Evolutionary conservation across 1,284 basidiomycete species (phyloP).

Genomic region (Golubevia pallescens): DNA sequence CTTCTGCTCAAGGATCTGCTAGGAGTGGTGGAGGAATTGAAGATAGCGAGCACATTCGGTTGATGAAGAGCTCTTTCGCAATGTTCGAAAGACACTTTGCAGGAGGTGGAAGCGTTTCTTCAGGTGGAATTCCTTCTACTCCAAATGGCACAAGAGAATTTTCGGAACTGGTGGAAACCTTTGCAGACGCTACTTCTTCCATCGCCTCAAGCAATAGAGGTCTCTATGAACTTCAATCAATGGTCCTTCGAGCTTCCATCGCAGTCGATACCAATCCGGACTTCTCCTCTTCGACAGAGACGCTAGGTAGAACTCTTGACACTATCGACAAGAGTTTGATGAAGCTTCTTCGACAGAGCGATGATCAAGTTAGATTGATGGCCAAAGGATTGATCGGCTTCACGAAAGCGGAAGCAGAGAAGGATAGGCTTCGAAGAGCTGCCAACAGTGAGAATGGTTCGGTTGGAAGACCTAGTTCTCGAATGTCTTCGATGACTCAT

Average conservation of each 20-base stretch:
- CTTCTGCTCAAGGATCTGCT: background rate
- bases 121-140: background rate
- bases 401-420: background rate
- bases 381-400: background rate
- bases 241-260: background rate
- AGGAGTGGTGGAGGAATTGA: background rate
- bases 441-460: background rate
- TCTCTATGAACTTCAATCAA: background rate
- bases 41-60: background rate
- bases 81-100: background rate
- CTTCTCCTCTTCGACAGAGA: background rate
- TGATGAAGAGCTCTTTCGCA: background rate
- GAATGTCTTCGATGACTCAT: background rate
- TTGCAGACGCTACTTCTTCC: background rate
- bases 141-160: background rate
- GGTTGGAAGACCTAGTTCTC: background rate
- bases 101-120: background rate
- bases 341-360: background rate
- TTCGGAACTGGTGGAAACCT: background rate
- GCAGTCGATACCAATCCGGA: background rate
- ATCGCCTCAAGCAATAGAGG: background rate
- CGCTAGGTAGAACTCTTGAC: background rate
- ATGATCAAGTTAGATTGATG: background rate
- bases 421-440: background rate
- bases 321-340: background rate